A percentile compares a stretch with the other conserved stretches of the same genome.
Evolutionary conservation across 1,139 yeast species (phyloP).

Genomic region (Protomyces lactucae-debilis): DNA sequence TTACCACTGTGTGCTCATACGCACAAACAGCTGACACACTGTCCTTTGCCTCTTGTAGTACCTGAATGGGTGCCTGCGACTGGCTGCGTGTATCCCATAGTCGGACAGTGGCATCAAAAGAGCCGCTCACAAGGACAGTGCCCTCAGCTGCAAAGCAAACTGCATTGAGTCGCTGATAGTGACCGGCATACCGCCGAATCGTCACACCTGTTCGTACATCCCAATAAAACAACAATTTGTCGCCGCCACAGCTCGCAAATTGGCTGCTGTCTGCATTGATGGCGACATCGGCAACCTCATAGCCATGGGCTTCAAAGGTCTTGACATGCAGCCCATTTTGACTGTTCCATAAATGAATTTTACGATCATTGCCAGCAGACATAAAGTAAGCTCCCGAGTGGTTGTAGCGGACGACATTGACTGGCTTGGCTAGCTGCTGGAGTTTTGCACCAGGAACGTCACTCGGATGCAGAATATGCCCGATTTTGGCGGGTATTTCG

Average conservation of each 20-base stretch:
- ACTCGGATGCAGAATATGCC: conserved; percentile 4
- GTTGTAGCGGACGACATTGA: conserved; percentile 38
- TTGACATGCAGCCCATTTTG: conserved; percentile 32
- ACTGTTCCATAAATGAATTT: conserved; percentile 38
- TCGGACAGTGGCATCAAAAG: conserved; percentile 39
- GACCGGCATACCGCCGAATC: conserved; percentile 38
- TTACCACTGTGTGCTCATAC: conserved; percentile 34
- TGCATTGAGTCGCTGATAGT: conserved; percentile 38
- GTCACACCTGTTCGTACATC: conserved; percentile 38
- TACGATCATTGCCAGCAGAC: conserved; percentile 40
- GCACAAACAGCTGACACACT: conserved; percentile 38
- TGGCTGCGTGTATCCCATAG: conserved; percentile 40
- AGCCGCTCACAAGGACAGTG: conserved; percentile 37
- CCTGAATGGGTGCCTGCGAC: conserved; percentile 38
- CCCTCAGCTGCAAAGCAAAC: conserved; percentile 37
- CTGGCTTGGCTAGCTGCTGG: conserved; percentile 29
- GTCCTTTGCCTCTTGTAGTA: conserved; percentile 40
- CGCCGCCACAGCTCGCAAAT: conserved; percentile 43
- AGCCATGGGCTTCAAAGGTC: conserved; percentile 35
- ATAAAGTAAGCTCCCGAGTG: conserved; percentile 38
- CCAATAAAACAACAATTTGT: conserved; percentile 40
- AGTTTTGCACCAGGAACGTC: conserved; percentile 4
- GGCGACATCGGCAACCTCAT: conserved; percentile 39
- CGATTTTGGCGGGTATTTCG: background rate
- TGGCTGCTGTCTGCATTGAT: conserved; percentile 37